Conservation (phyloP, 495 filamentous ascomycete genomes). For the Jackrogersella minutella region DNA sequence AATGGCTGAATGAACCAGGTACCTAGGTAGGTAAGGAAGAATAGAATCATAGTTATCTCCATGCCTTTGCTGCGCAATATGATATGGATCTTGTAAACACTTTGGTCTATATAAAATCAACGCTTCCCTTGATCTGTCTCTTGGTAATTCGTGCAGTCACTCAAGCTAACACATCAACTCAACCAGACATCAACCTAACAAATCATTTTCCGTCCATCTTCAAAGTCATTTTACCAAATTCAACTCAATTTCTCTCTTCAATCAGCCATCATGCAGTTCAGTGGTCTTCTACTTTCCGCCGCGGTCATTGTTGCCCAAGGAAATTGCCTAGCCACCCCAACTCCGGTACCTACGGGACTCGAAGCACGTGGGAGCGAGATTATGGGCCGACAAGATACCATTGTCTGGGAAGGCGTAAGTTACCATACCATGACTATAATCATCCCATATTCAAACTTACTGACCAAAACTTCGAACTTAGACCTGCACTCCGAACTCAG, state of each 20-base stretch:
- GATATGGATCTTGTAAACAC: too few species aligned
- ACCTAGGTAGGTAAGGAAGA: too few species aligned
- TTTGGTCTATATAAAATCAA: background rate
- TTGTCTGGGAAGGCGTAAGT: background rate
- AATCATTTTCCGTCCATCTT: background rate
- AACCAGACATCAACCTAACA: background rate
- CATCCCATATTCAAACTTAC: background rate
- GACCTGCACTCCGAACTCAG: too few species aligned
- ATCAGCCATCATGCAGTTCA: background rate
- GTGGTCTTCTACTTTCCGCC: background rate
- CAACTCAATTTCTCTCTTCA: background rate
- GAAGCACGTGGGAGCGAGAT: background rate
- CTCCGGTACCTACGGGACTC: too few species aligned
- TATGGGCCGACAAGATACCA: background rate
- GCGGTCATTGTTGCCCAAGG: background rate
- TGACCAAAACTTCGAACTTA: background rate
- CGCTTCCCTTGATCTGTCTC: background rate
- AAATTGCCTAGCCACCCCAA: background rate
- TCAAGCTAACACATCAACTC: background rate
- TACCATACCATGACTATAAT: background rate
- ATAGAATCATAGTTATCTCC: too few species aligned
- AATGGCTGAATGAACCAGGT: too few species aligned
- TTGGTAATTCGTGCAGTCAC: background rate
- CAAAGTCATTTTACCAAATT: too few species aligned
- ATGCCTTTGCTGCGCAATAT: too few species aligned